A percentile compares a stretch with the other conserved stretches of the same genome.
phyloP scores from a whole-genome alignment of 331 rosid genomes.

The Pyracantha coccinea region DNA sequence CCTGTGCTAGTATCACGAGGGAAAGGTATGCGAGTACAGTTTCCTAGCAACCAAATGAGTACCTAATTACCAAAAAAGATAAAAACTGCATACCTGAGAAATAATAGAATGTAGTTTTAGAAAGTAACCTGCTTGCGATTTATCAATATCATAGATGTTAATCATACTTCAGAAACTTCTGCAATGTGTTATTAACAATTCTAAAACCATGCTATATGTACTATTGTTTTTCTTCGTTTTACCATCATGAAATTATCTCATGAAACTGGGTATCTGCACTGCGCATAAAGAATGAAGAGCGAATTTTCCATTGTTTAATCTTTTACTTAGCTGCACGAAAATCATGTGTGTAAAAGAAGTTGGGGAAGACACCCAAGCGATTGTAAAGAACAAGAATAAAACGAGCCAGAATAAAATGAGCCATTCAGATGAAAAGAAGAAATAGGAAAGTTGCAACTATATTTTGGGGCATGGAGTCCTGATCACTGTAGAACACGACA shows the following conservation, averaged over 20 bases:
- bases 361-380: background rate
- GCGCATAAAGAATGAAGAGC: background rate
- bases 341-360: background rate
- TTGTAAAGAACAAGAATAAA: background rate
- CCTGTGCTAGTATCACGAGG: constrained; percentile 50
- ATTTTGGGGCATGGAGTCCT: background rate
- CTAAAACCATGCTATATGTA: background rate
- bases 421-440: background rate
- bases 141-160: background rate
- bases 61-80: background rate
- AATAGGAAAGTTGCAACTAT: background rate
- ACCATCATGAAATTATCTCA: background rate
- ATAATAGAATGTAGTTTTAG: background rate
- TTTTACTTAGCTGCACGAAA: background rate
- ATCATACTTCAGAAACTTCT: background rate
- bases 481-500: background rate
- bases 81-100: background rate
- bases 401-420: background rate
- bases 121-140: background rate
- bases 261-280: background rate
- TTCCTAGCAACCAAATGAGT: background rate
- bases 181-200: background rate
- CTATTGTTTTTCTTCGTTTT: background rate
- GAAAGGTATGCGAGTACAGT: constrained; percentile 43
- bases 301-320: background rate